Base-by-base conservation (phyloP, 176 grass and related monocot genomes). In the Oryza officinalis region DNA sequence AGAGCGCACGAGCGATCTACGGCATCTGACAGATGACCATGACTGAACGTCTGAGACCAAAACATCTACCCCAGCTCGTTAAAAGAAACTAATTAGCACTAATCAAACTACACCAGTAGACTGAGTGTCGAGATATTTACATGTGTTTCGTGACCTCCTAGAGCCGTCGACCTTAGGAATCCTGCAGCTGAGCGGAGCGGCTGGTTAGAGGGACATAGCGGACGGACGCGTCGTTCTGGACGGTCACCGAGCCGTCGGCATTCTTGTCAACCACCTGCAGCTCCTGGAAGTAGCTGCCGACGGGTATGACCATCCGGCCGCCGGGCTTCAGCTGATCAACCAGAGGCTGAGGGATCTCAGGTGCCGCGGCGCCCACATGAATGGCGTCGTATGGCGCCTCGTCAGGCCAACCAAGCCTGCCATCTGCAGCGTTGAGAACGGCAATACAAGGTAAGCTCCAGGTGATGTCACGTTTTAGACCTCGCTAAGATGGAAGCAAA, bases 201-300 rank as follows among this genome's bases (percentile, higher is more conserved):
- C 88, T 96, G 27, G 94, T 96, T 18, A 96, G 91, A 20, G 91
- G 94, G 20, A 96, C 94, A 10, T 96, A 96, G 3, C 88, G 86
- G 4, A 93, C 94, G 10, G 90, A 86, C 0, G 86, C 92, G 3
- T 87, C 91, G 0, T 46, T 83, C 25, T 57, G 75, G n/a, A 75
- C 0, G 13, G 57, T 89, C 67, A 87, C 79, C 1, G 86, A 91
- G 11, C 94, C 94, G 2, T 96, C 88, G 2, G 68, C 26, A 6
- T 89, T 89, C 91, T 96, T 96, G 83, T 96, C 91, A 15, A 96
- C 74, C 27, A 96, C 94, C 71, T 93, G 90, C 72, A 96, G 76
- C 12, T 93, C 86, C 80, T 96, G 94, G 5, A 76, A 83, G 20
- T 87, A 69, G 68, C 72, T 86, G 47, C 94, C 94, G 0, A 96